phyloP scores from a whole-genome alignment of 129 eudicot genomes.

The Arctium lappa region DNA sequence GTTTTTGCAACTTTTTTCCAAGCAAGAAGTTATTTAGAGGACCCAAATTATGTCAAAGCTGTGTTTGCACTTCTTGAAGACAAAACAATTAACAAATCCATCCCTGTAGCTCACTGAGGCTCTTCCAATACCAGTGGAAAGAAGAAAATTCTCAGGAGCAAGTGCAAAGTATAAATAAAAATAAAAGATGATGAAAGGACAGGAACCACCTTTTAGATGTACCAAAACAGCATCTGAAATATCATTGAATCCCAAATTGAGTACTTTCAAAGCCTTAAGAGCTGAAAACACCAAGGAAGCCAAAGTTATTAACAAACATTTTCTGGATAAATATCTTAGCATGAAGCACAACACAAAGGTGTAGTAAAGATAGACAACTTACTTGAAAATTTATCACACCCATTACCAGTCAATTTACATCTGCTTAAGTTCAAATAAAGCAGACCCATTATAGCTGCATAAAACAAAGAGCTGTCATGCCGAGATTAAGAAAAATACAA shows the following conservation, averaged over 20 bases:
- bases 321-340: conserved; percentile 34
- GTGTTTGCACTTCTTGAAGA: not conserved
- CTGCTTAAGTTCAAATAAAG: conserved; percentile 63
- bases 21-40: not conserved
- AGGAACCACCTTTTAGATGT: too few relatives aligned
- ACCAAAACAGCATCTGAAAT: too few relatives aligned
- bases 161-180: too few relatives aligned
- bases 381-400: conserved; percentile 17
- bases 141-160: not conserved
- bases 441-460: conserved; percentile 47
- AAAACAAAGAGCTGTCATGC: not conserved
- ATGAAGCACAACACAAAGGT: conserved; percentile 33
- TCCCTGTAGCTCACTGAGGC: not conserved
- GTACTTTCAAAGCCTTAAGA: too few relatives aligned
- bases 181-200: too few relatives aligned
- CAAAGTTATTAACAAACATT: conserved; percentile 32
- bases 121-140: not conserved
- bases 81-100: too few relatives aligned
- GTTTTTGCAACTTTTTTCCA: not conserved
- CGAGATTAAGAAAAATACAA: not conserved
- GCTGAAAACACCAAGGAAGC: too few relatives aligned
- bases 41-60: not conserved
- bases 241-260: too few relatives aligned
- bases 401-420: conserved; percentile 10
- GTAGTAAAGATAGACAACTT: not conserved